Base-by-base conservation (phyloP, 768 basidiomycete genomes). In the Kwoniella shandongensis region DNA sequence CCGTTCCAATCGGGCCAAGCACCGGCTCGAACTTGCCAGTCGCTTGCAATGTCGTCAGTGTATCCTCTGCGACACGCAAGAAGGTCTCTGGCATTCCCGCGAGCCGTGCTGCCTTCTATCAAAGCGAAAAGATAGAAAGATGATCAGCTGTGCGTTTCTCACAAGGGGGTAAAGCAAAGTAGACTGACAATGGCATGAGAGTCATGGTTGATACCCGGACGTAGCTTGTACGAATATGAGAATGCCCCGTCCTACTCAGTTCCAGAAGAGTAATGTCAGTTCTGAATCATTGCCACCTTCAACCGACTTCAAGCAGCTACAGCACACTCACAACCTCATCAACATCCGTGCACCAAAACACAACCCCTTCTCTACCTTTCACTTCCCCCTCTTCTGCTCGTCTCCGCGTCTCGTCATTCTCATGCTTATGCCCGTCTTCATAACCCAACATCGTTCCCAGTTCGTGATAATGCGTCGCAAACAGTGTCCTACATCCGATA, bases 381-480 rank as follows among this genome's bases (percentile, higher is more conserved):
- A 23, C 20, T 18, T 10, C 18, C n/a, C 17, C 4, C 32, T 38
- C 3, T 13, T 13, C 12, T 38, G 15, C 10, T 23, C 22, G 2
- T 22, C n/a, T 30, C 10, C 7, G n/a, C n/a, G n/a, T n/a, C n/a
- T 26, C 7, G n/a, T 51, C 12, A 12, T 51, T 23, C 29, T 10
- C 25, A 5, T 22, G 5, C 18, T 38, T 22, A 22, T 18, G 15
- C 17, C 35, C 49, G 13, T 45, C 61, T 73, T 49, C 79, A 70
- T 54, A 48, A 0, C 44, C 79, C 75, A 98, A 79, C 83, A 97
- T 85, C 58, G 88, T 85, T 1, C 88, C 86, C 20, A 98, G 78
- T 72, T 97, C 92, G 74, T 98, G 93, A 71, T 96, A 97, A 77
- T 99, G 94, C n/a, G 94, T 99, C 6, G 94, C 94, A 70, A 98